Evolutionary conservation across 1,284 basidiomycete species (phyloP), one percentile per base, ranked within the genome.

Genomic region (Singerocomus inundabilis): DNA sequence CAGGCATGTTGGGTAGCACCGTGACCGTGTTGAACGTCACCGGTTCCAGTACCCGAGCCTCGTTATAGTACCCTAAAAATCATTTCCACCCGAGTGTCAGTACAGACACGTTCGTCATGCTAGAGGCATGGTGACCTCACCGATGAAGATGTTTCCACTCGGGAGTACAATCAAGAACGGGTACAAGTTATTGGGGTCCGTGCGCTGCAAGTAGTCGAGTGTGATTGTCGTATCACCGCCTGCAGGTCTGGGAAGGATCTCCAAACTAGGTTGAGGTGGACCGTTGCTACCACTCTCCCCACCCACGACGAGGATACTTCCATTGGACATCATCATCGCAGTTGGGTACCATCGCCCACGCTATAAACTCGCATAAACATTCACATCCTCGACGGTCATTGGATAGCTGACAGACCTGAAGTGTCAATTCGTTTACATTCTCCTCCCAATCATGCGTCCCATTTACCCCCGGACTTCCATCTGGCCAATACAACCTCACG

Each of bases 171-270:
- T 69, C n/a, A 88, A 69, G 72, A 87, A 89, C 0, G 86, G 88
- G 60, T 89, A 90, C 42, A 89, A 62, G 57, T 88, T 88, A 62
- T 85, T 81, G 1, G 86, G 86, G 58, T 88, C 82, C 2, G 87
- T 88, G 30, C 84, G 75, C 33, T 73, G 50, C 37, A 80, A 59
- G 55, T 70, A 79, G 53, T 79, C 75, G 46, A 79, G 69, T 39
- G 70, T 70, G 37, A 73, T 54, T 5, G 47, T 57, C 0, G 77
- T 79, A 18, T 63, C 61, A 13, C 73, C 75, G 1, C 78, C 78
- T 0, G 61, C 55, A 5, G 74, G 72, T 3, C 59, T 70, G 0
- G 79, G 78, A 1, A 81, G 70, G 42, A 84, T 74, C 64, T 88
- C 86, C 21, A 89, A 65, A 53, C 77, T 85, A 0, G 85, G 85